A percentile compares a stretch with the other conserved stretches of the same genome.
phyloP scores from a whole-genome alignment of 139 green algal genomes.

The Penium margaritaceum region DNA sequence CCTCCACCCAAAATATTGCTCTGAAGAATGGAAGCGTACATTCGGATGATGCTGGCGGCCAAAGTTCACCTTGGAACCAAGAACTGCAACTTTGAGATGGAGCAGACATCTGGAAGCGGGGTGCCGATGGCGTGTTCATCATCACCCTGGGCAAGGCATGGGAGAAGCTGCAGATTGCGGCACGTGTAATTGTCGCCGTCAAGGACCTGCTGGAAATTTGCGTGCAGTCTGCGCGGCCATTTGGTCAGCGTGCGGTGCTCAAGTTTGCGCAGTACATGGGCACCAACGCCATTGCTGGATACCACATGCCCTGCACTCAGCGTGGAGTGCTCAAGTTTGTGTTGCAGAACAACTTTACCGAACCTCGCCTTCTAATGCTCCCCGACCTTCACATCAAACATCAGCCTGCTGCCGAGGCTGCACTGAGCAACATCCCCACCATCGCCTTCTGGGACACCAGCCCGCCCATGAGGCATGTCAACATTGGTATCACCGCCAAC shows the following conservation, averaged over 20 bases:
- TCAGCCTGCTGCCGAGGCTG: slow-evolving; percentile 92
- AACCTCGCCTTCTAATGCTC: slow-evolving; percentile 92
- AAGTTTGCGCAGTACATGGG: slow-evolving; percentile 98
- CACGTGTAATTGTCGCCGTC: slow-evolving; percentile 93
- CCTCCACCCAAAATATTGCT: no score
- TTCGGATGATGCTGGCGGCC: slow-evolving; percentile 88
- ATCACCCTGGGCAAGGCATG: slow-evolving; percentile 98
- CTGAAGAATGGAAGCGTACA: slow-evolving; percentile 70
- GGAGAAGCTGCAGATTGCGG: slow-evolving; percentile 97
- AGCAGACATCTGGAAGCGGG: slow-evolving; percentile 75
- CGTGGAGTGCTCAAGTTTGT: slow-evolving; percentile 99
- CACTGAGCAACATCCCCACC: slow-evolving; percentile 97
- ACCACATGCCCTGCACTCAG: slow-evolving; percentile 98
- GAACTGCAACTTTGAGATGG: slow-evolving; percentile 93
- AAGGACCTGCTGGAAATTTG: slow-evolving; percentile 82
- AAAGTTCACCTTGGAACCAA: slow-evolving; percentile 77
- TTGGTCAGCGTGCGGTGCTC: slow-evolving; percentile 86
- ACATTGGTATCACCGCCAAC: slow-evolving; percentile 98
- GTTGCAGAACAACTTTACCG: slow-evolving; percentile 92
- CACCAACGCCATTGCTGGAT: slow-evolving; percentile 81
- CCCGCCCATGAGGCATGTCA: slow-evolving; percentile 80
- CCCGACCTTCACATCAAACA: slow-evolving; percentile 78
- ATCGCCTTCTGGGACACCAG: slow-evolving; percentile 99
- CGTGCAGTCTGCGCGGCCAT: slow-evolving; percentile 55
- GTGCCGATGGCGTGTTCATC: slow-evolving; percentile 77